These are phyloP conservation scores for Rauvolfia tetraphylla DNA, from an alignment of 257 asterid species.

Conservation along the genomic window DNA sequence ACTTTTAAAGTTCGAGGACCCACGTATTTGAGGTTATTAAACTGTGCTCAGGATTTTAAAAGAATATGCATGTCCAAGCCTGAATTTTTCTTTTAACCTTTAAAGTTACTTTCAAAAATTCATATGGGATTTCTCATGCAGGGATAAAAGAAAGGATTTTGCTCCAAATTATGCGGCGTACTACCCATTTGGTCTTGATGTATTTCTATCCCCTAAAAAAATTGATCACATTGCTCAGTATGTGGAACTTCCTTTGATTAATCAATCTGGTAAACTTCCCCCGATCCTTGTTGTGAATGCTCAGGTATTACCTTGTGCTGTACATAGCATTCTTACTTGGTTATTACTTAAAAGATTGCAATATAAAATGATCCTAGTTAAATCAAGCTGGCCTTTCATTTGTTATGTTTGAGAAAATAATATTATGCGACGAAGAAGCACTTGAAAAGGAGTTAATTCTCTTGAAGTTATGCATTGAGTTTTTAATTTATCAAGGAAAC, in stretches of 20 bases:
- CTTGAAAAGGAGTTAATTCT: not conserved
- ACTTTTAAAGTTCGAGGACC: slow-evolving; percentile 80
- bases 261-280: slow-evolving; percentile 69
- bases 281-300: slow-evolving; percentile 88
- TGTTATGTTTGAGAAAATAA: not conserved
- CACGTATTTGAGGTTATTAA: slow-evolving; percentile 62
- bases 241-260: slow-evolving; percentile 66
- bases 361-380: not conserved
- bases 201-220: slow-evolving; percentile 73
- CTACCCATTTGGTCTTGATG: slow-evolving; percentile 91
- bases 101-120: not conserved
- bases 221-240: slow-evolving; percentile 77
- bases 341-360: not conserved
- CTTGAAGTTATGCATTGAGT: not conserved
- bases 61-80: not conserved
- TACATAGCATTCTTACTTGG: not conserved
- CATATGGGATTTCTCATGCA: slow-evolving; percentile 28
- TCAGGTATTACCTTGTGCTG: slow-evolving; percentile 48
- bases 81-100: not conserved
- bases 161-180: slow-evolving; percentile 81
- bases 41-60: not conserved
- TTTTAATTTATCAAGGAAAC: not conserved
- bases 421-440: not conserved
- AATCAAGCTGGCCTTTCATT: not conserved
- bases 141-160: slow-evolving; percentile 87